phyloP scores from a whole-genome alignment of 345 rosid genomes.

The Camelina laxa region DNA sequence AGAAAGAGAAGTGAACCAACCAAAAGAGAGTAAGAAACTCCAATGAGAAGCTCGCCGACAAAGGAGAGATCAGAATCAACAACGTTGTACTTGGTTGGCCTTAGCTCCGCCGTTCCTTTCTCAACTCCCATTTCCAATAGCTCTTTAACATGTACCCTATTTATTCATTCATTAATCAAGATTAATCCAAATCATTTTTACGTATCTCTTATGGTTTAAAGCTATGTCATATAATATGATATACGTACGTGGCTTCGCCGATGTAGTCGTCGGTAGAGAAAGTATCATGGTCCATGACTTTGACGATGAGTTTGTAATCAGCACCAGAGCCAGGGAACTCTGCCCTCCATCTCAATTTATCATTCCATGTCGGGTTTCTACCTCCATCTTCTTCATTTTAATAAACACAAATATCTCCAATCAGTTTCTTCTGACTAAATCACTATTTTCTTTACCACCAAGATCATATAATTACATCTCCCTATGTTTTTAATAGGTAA shows the following conservation, averaged over 20 bases:
- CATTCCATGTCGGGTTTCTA: conserved; percentile 71
- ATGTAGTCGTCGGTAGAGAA: conserved; percentile 72
- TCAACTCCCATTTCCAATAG: conserved; percentile 76
- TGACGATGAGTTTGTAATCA: conserved; percentile 65
- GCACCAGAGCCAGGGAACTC: conserved; percentile 76
- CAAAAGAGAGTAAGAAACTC: conserved; percentile 51
- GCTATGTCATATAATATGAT: not conserved
- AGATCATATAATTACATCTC: not conserved
- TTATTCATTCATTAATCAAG: conserved; percentile 7
- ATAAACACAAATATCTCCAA: not conserved
- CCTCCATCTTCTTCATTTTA: conserved; percentile 40
- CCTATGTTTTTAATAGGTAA: not conserved
- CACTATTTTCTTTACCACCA: not conserved
- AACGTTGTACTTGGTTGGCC: conserved; percentile 64
- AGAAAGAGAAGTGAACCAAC: conserved; percentile 10
- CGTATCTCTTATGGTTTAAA: not conserved
- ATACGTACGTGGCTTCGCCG: conserved; percentile 73
- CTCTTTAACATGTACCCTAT: conserved; percentile 76
- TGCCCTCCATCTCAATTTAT: conserved; percentile 64
- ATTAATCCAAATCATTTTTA: not conserved
- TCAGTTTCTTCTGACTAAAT: not conserved
- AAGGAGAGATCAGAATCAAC: conserved; percentile 52
- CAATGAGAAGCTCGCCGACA: conserved; percentile 76
- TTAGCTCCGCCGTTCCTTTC: conserved; percentile 66
- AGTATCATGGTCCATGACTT: conserved; percentile 86